Base-by-base conservation (phyloP, 2,329 filamentous ascomycete genomes). In the Diaporthe amygdali region DNA sequence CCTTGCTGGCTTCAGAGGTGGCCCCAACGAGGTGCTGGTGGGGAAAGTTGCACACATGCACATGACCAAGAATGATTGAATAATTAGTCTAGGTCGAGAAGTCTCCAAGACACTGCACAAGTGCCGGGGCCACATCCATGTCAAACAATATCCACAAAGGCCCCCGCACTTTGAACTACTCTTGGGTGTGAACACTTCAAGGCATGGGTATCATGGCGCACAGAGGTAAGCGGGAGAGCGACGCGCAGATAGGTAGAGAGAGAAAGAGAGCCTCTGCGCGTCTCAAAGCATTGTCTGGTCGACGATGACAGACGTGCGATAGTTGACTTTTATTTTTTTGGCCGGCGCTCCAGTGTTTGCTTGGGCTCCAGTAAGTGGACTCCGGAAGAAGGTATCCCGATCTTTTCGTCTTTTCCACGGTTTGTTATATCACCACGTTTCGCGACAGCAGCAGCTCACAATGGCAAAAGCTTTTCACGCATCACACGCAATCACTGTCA, bases 341-440 rank as follows among this genome's bases (percentile, higher is more conserved):
- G 59, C 59, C 59, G 59, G 44, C 59, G 30, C 59, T 64, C 59
- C 59, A 49, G 41, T 64, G 44, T 64, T 49, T 49, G 27, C 30
- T 64, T 64, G 59, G 59, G 44, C 59, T 64, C 59, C 59, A 64
- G 59, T 49, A 49, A 64, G 59, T 64, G 59, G 30, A 63, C 27
- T 64, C 59, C 59, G 59, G 59, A 34, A 49, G 59, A 64, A 37
- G 59, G 59, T 44, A 47, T 64, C 44, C 59, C n/a, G 30, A 64
- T 64, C 4, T 34, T 49, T 64, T 37, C 27, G 44, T 64, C 44
- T 64, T 25, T 54, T n/a, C n/a, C n/a, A n/a, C n/a, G n/a, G n/a
- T n/a, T 7, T 32, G 32, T 64, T 17, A 49, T 64, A 64, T 64
- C 59, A 64, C 44, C 22, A 37, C 30, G 59, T 32, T 49, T 47